These are phyloP conservation scores for Silene coronaria DNA, from an alignment of 179 eudicot genomes.

Conservation along the genomic window DNA sequence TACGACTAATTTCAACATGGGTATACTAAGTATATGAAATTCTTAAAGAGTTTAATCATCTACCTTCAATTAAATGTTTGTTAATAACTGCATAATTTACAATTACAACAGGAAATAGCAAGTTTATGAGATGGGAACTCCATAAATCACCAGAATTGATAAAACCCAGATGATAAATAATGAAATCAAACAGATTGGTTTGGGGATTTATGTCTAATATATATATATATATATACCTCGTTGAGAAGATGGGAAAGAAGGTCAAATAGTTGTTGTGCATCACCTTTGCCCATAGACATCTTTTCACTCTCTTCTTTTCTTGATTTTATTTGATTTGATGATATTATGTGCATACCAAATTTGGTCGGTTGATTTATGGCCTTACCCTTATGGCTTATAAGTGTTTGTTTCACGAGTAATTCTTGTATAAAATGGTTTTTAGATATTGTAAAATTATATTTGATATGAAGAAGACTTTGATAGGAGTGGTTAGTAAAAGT, in stretches of 20 bases:
- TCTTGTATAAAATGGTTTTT: too few species aligned
- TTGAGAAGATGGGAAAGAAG: conserved; percentile 48
- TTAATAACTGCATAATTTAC: background rate
- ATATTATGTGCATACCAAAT: background rate
- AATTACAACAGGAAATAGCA: background rate
- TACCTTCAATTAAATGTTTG: background rate
- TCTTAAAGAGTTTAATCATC: background rate
- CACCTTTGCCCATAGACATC: conserved; percentile 29
- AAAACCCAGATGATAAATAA: conserved; percentile 6
- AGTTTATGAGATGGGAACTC: background rate
- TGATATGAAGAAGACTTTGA: too few species aligned
- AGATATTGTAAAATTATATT: too few species aligned
- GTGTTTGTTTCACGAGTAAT: too few species aligned
- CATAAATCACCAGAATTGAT: background rate
- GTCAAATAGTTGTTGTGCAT: conserved; percentile 43
- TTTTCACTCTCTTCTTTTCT: background rate
- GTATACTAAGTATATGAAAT: background rate
- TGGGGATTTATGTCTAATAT: background rate
- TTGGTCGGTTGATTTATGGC: too few species aligned
- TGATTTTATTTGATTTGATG: background rate
- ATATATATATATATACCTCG: conserved; percentile 24
- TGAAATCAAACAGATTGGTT: background rate
- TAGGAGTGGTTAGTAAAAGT: too few species aligned
- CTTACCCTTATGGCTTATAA: too few species aligned
- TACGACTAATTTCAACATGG: background rate